Evolutionary conservation across 495 filamentous ascomycete genomes (phyloP), one percentile per base, ranked within the genome.

Genomic region (Xylaria sp.): DNA sequence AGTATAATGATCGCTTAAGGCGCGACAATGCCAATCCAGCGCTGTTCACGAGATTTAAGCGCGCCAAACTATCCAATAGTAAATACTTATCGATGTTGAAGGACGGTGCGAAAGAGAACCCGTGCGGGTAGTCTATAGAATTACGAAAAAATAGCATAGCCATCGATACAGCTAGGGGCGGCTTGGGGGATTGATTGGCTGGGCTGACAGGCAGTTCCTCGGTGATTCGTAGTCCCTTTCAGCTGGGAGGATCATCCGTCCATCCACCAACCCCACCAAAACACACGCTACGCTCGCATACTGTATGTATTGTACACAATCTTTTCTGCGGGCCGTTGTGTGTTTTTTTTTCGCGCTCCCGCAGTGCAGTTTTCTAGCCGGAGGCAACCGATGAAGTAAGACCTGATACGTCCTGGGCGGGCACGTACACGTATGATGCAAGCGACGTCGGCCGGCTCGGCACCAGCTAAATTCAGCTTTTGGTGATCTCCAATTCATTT

Each of bases 321-420:
- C 63, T 19, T 37, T 66, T 53, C 15, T 40, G 46, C 46, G 24
- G 62, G 17, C 17, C 31, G 7, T 6, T 19, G 19, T 66, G 40
- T 63, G 1, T 66, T 40, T 53, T 21, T 21, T 24, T 66, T 24
- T 29, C 44, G 17, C 41, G 26, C 58, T 61, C 21, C 35, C 15
- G 41, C 40, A 14, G 7, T 19, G 31, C 24, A 21, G 21, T 21
- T 58, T 29, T 6, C 50, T 35, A 55, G 46, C 41, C 55, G 55
- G 66, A 68, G 66, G 66, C 66, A 68, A 37, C 66, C 66, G 66
- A 68, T 35, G 40, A 33, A 44, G 24, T 35, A n/a, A n/a, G n/a
- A n/a, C n/a, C n/a, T n/a, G 26, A 65, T 8, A 65, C 17, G 48
- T 19, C 65, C n/a, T 44, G 52, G 44, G 33, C 19, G 29, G 40